Percentiles rank a stretch among this genome's conserved stretches.
Conservation (phyloP, 495 filamentous ascomycete species). For the Aspergillus bertholletiae region DNA sequence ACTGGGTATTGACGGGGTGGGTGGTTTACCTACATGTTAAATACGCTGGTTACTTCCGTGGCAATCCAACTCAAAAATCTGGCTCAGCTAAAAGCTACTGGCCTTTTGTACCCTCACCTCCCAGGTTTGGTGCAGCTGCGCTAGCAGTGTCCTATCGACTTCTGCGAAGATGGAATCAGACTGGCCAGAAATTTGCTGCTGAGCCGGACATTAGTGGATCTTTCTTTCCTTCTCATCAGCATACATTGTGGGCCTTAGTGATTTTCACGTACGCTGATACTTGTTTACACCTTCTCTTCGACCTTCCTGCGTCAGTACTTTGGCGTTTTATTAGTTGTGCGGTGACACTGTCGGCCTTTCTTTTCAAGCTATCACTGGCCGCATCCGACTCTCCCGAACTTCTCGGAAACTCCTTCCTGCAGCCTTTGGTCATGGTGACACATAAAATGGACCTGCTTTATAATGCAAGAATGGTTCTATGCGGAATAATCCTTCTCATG, state of each 20-base stretch:
- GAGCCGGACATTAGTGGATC: conserved; percentile 76
- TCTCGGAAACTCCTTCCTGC: conserved; percentile 51
- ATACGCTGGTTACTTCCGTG: conserved; percentile 20
- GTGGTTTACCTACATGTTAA: conserved; percentile 59
- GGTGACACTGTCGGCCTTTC: conserved; percentile 53
- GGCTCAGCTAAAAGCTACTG: neutral
- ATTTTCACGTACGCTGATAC: conserved; percentile 61
- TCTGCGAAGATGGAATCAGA: conserved; percentile 86
- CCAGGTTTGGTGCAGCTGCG: conserved; percentile 15
- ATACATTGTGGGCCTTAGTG: conserved; percentile 73
- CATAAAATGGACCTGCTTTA: conserved; percentile 45
- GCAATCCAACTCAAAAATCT: neutral
- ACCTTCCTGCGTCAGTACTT: conserved; percentile 26
- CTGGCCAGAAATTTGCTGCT: conserved; percentile 89
- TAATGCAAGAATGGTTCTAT: conserved; percentile 40
- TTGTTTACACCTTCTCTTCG: conserved; percentile 29
- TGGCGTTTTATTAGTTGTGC: conserved; percentile 16
- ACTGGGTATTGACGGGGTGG: conserved; percentile 83
- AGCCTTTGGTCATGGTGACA: conserved; percentile 43
- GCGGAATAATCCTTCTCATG: conserved; percentile 45
- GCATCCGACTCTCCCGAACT: conserved; percentile 84
- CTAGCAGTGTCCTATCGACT: conserved; percentile 53
- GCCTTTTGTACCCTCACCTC: neutral
- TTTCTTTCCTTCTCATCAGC: conserved; percentile 58
- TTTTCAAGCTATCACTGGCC: conserved; percentile 82